Evolutionary conservation across 2,329 filamentous ascomycete species (phyloP).

Genomic region (Diaporthe sp.): DNA sequence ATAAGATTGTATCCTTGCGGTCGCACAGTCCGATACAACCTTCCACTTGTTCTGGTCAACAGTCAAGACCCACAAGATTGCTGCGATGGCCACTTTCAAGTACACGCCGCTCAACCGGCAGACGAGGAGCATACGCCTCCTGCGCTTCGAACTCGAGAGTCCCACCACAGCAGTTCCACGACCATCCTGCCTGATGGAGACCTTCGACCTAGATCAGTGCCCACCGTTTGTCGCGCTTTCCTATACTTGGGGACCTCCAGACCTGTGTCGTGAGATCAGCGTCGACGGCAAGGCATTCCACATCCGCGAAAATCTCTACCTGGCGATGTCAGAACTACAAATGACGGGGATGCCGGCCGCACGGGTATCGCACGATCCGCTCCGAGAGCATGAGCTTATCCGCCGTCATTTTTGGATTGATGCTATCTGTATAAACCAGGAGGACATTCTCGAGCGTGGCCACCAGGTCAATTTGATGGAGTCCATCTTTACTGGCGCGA

Average conservation of each 20-base stretch:
- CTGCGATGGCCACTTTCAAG: constrained; percentile 10
- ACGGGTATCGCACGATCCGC: background rate
- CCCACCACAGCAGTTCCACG: background rate
- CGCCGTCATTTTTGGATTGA: constrained; percentile 41
- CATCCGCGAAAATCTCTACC: constrained; percentile 40
- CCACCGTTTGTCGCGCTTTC: constrained; percentile 47
- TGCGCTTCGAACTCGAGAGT: background rate
- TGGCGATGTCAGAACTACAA: constrained; percentile 37
- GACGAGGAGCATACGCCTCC: constrained; percentile 22
- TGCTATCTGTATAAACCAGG: background rate
- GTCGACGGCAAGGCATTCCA: constrained; percentile 39
- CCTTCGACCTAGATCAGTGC: constrained; percentile 41
- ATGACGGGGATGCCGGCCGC: background rate
- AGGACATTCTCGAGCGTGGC: constrained; percentile 41
- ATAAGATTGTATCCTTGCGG: no score
- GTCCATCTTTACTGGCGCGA: constrained; percentile 32
- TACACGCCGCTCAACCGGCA: constrained; percentile 18
- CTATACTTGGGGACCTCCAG: constrained; percentile 46
- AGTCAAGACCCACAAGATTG: background rate
- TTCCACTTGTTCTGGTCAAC: no score
- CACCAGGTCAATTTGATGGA: constrained; percentile 43
- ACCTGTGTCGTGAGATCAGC: constrained; percentile 19
- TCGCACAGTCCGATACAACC: no score
- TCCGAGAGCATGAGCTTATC: constrained; percentile 17
- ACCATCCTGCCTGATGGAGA: constrained; percentile 41